Conservation (phyloP, 352 stramenopile genomes). For the Thalassiosira ordinaria region DNA sequence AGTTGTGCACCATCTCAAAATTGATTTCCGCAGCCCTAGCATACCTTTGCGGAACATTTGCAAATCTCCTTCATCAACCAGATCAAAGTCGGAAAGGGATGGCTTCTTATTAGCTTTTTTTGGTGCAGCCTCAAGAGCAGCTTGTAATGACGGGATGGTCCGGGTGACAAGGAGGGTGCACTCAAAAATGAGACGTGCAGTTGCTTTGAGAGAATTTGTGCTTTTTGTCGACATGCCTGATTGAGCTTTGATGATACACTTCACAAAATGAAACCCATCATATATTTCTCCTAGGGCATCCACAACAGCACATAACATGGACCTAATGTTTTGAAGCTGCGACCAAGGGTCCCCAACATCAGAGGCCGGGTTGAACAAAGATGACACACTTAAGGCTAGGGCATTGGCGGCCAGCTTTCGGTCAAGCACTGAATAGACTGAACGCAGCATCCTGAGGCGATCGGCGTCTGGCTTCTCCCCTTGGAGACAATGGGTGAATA, state of each 20-base stretch:
- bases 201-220: constrained; percentile 4
- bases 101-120: background rate
- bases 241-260: constrained; percentile 47
- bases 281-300: constrained; percentile 56
- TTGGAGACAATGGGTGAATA: constrained; percentile 57
- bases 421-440: constrained; percentile 37
- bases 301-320: constrained; percentile 54
- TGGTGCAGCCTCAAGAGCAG: constrained; percentile 1
- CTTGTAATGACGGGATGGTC: constrained; percentile 15
- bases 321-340: constrained; percentile 47
- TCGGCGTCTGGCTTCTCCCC: constrained; percentile 40
- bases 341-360: background rate
- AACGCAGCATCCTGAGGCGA: constrained; percentile 34
- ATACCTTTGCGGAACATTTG: constrained; percentile 41
- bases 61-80: constrained; percentile 5
- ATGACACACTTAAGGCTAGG: constrained; percentile 33
- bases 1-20: constrained; percentile 68
- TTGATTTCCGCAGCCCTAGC: constrained; percentile 51
- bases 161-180: constrained; percentile 30
- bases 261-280: constrained; percentile 60
- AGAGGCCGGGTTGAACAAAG: constrained; percentile 5
- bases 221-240: constrained; percentile 16
- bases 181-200: constrained; percentile 36
- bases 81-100: constrained; percentile 18
- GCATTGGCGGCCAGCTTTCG: constrained; percentile 25